Evolutionary conservation across 345 rosid genomes (phyloP).

Genomic region (Eucalyptus cladocalyx): DNA sequence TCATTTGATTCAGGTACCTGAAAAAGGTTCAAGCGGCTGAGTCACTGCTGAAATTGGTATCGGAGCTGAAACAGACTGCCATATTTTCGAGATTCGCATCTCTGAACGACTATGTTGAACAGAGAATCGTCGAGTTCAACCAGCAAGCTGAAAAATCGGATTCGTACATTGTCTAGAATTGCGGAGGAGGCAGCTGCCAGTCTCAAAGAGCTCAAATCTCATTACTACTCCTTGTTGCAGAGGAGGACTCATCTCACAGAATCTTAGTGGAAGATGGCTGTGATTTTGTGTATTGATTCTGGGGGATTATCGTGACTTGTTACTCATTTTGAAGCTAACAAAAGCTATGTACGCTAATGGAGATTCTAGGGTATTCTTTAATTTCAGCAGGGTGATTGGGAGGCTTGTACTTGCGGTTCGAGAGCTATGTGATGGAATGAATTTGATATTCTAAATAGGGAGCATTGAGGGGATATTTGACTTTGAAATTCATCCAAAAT

Average conservation of each 20-base stretch:
- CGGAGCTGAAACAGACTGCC: conserved; percentile 82
- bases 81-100: conserved; percentile 94
- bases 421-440: too few relatives aligned
- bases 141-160: conserved; percentile 62
- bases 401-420: not conserved
- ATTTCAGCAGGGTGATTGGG: not conserved
- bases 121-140: conserved; percentile 54
- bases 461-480: too few relatives aligned
- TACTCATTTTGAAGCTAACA: not conserved
- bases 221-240: conserved; percentile 65
- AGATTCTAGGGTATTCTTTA: not conserved
- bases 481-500: too few relatives aligned
- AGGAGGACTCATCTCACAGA: conserved; percentile 8
- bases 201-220: conserved; percentile 78
- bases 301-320: not conserved
- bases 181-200: conserved; percentile 83
- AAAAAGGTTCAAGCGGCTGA: conserved; percentile 89
- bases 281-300: not conserved
- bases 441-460: too few relatives aligned
- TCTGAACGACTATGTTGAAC: conserved; percentile 77
- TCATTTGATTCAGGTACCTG: not conserved
- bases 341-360: not conserved
- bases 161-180: conserved; percentile 42
- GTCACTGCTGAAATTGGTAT: conserved; percentile 74
- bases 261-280: not conserved